A percentile compares a stretch with the other conserved stretches of the same genome.
Conservation (phyloP, 139 green algal genomes). For the Astrephomene gubernaculifera region DNA sequence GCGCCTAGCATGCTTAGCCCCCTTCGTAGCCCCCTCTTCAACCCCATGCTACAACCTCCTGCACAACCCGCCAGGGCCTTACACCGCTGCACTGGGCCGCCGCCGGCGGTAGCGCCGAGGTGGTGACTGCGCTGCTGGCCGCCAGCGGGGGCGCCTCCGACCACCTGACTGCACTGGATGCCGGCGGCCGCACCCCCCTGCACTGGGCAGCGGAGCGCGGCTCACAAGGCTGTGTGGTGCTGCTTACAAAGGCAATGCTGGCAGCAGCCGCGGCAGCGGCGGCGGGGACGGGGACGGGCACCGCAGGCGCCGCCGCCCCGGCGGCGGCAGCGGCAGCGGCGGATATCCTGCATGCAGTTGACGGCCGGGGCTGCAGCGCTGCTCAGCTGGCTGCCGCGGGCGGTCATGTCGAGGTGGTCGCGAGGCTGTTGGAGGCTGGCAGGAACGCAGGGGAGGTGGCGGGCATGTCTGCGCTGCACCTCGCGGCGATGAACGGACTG, state of each 20-base stretch:
- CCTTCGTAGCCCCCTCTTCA: neutral
- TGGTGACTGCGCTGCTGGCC: constrained; percentile 6
- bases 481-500: constrained; percentile 8
- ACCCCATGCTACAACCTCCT: neutral
- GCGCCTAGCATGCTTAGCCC: too few species aligned
- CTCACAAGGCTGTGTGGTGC: neutral
- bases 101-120: constrained; percentile 24
- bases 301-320: neutral
- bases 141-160: neutral
- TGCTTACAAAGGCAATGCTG: constrained; percentile 12
- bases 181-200: constrained; percentile 12
- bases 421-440: constrained; percentile 37
- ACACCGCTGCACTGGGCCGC: constrained; percentile 41
- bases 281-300: neutral
- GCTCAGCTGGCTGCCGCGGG: constrained; percentile 37
- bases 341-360: constrained; percentile 1
- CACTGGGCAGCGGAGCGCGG: constrained; percentile 38
- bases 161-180: neutral
- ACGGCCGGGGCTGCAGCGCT: constrained; percentile 6
- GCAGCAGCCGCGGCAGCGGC: neutral
- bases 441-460: neutral
- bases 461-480: constrained; percentile 1
- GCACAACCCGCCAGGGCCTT: neutral
- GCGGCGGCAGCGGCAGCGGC: neutral
- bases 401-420: constrained; percentile 23